Evolutionary conservation across 2,329 filamentous ascomycete species (phyloP), one percentile per base, ranked within the genome.

Genomic region (Epichloe coenophiala): DNA sequence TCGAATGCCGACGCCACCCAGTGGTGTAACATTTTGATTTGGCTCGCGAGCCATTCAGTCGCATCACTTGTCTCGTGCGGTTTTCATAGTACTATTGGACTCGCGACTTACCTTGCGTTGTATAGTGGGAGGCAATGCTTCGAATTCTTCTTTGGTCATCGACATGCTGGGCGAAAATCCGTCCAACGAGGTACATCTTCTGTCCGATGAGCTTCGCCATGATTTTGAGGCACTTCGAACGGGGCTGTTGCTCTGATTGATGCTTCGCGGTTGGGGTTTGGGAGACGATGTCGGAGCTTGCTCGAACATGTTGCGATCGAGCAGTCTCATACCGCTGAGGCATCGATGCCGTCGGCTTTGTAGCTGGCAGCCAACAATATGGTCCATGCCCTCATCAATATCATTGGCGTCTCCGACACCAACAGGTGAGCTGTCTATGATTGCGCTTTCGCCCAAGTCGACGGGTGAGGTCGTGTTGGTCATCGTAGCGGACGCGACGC

Each of bases 101-200:
- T 33, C 38, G 17, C 15, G 38, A 68, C 75, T 70, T 65, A 80
- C 77, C 68, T 80, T 80, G 63, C 76, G 70, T 59, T 74, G 70
- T 49, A 80, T 69, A 15, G 75, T 74, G 23, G 72, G 73, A 19
- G 77, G 77, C 11, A 80, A 65, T 40, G 71, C 69, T 55, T 77
- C 72, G 53, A 77, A 77, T 48, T 69, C 66, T 35, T 66, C 60
- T 53, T 57, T 66, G 2, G 68, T 68, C 55, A 68, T 65, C 21
- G 54, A 55, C 45, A 55, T 57, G 33, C 62, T 60, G 39, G 61
- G 60, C 46, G 60, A 54, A n/a, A 54, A 55, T 48, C 52, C 56
- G n/a, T 59, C 56, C 27, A 55, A 51, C 13, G 55, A 48, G 27
- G 53, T 48, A 21, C 52, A 49, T 39, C 46, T 51, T 19, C 49